Conservation (phyloP, 2,329 filamentous ascomycete species). For the Verticillium nonalfalfae region DNA sequence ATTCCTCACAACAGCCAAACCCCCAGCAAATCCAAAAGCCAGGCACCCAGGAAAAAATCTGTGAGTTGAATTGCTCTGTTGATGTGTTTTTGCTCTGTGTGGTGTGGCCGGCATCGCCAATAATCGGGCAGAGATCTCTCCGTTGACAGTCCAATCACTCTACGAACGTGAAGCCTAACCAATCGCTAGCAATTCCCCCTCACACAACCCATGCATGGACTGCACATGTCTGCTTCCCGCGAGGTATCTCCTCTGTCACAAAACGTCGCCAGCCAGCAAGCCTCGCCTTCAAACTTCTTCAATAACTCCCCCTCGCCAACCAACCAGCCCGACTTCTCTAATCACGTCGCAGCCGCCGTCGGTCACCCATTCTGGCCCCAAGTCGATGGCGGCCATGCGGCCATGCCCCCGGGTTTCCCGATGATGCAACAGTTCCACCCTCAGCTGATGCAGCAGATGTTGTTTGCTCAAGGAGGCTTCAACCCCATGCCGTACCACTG, state of each 20-base stretch:
- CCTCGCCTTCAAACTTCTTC: slow-evolving; percentile 42
- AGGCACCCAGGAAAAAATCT: slow-evolving; percentile 25
- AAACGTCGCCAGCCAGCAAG: slow-evolving; percentile 43
- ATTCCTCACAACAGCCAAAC: slow-evolving; percentile 17
- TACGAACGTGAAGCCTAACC: slow-evolving; percentile 16
- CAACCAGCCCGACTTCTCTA: slow-evolving; percentile 27
- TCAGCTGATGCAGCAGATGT: slow-evolving; percentile 21
- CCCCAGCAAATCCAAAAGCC: slow-evolving; percentile 16
- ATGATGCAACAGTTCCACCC: slow-evolving; percentile 11
- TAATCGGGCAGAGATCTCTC: neutral
- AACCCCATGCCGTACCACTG: slow-evolving; percentile 22
- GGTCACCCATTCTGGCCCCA: slow-evolving; percentile 17
- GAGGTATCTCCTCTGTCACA: slow-evolving; percentile 48
- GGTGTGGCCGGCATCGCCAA: neutral
- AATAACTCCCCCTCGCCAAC: slow-evolving; percentile 40
- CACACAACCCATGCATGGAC: slow-evolving; percentile 42
- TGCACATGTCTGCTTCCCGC: slow-evolving; percentile 39
- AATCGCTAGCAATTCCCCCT: slow-evolving; percentile 38
- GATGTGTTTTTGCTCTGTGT: neutral
- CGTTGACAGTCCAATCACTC: neutral
- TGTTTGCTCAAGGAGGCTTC: slow-evolving; percentile 17
- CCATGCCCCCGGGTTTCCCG: slow-evolving; percentile 5
- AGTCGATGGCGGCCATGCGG: neutral
- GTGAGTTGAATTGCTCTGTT: neutral
- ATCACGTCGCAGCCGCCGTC: slow-evolving; percentile 18